A percentile compares a stretch with the other conserved stretches of the same genome.
Evolutionary conservation across 495 filamentous ascomycete species (phyloP).

Genomic region (Penicillium canescens): DNA sequence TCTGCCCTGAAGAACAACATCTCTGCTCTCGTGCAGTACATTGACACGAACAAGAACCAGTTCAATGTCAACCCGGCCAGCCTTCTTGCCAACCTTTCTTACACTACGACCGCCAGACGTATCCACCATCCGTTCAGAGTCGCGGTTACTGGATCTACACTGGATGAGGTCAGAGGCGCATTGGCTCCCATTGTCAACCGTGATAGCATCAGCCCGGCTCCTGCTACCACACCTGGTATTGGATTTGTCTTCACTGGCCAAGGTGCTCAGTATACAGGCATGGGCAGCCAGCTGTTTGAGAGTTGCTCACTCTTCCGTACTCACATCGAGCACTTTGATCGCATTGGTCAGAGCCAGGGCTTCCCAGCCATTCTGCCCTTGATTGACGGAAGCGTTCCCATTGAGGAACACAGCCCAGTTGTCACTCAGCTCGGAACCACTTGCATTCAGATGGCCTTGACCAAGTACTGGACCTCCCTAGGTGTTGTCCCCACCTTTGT

Average conservation of each 20-base stretch:
- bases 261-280: conserved; percentile 55
- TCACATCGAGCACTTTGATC: conserved; percentile 69
- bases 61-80: conserved; percentile 41
- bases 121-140: conserved; percentile 79
- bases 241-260: conserved; percentile 63
- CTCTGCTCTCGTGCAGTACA: conserved; percentile 47
- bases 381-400: conserved; percentile 48
- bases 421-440: conserved; percentile 76
- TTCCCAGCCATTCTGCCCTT: conserved; percentile 67
- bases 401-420: conserved; percentile 65
- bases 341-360: conserved; percentile 66
- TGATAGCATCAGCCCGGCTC: conserved; percentile 28
- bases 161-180: conserved; percentile 31
- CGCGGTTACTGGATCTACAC: conserved; percentile 51
- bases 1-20: conserved; percentile 58
- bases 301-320: conserved; percentile 66
- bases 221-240: conserved; percentile 45
- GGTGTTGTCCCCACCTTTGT: conserved; percentile 75
- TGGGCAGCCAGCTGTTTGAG: conserved; percentile 71
- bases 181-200: conserved; percentile 29
- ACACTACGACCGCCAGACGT: conserved; percentile 82
- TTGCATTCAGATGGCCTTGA: conserved; percentile 83
- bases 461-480: conserved; percentile 77
- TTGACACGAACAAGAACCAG: conserved; percentile 47
- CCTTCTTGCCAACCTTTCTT: conserved; percentile 56